These are phyloP conservation scores for Escallonia herrerae DNA, from an alignment of 129 eudicot genomes.

Conservation along the genomic window DNA sequence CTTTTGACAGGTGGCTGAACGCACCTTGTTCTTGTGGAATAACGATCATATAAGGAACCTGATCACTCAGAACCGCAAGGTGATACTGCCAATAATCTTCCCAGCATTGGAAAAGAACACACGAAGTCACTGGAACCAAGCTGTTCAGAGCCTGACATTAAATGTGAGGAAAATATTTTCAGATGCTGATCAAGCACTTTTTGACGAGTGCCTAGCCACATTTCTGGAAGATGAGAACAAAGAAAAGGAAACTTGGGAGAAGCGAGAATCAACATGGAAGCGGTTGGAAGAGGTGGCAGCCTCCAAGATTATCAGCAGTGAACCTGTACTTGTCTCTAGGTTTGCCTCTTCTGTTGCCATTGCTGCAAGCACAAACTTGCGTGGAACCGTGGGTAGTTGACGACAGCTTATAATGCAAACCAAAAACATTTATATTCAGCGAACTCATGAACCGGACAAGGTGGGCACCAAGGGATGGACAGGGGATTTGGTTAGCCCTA, in stretches of 20 bases:
- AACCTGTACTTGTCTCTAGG: conserved; percentile 30
- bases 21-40: conserved; percentile 59
- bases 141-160: conserved; percentile 62
- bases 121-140: conserved; percentile 57
- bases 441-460: conserved; percentile 5
- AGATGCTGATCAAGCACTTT: conserved; percentile 49
- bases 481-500: conserved; percentile 13
- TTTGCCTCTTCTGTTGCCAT: conserved; percentile 30
- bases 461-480: conserved; percentile 14
- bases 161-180: conserved; percentile 56
- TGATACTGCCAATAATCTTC: conserved; percentile 52
- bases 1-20: conserved; percentile 55
- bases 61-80: conserved; percentile 46
- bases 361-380: conserved; percentile 18
- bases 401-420: background rate
- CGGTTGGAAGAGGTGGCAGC: conserved; percentile 46
- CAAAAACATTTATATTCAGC: background rate
- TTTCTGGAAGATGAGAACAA: conserved; percentile 53
- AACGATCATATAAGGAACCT: conserved; percentile 59
- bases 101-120: conserved; percentile 64
- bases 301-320: conserved; percentile 23
- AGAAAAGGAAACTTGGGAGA: conserved; percentile 38
- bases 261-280: conserved; percentile 42
- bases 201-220: conserved; percentile 47
- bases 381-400: conserved; percentile 20